Conservation (phyloP, 2,329 filamentous ascomycete genomes). For the Torrubiella hemipterigena region DNA sequence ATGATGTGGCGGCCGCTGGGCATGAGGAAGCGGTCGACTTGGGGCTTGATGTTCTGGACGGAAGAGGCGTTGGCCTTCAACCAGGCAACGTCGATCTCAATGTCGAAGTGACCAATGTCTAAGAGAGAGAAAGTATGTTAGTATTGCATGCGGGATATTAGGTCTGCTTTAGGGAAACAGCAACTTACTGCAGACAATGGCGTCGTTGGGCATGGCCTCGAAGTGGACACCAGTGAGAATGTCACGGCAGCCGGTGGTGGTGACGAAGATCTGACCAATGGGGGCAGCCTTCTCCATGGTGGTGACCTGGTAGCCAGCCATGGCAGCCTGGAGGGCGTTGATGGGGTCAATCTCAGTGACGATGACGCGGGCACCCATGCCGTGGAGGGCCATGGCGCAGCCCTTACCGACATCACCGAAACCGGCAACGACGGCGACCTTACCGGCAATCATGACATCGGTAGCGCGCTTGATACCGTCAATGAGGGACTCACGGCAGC, state of each 20-base stretch:
- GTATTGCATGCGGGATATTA: conserved; percentile 4
- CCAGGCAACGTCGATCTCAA: conserved; percentile 99
- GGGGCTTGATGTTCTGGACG: conserved; percentile 98
- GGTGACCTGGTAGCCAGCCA: conserved; percentile 91
- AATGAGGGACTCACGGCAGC: conserved; percentile 95
- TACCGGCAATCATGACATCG: conserved; percentile 99
- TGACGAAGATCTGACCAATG: conserved; percentile 94
- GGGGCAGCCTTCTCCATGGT: conserved; percentile 95
- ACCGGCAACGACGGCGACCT: conserved; percentile 94
- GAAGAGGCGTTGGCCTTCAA: conserved; percentile 92
- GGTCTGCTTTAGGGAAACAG: too few relatives aligned
- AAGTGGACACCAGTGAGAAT: conserved; percentile 90
- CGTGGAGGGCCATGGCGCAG: conserved; percentile 87
- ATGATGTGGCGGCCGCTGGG: conserved; percentile 92
- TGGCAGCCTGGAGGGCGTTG: conserved; percentile 97
- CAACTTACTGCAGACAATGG: conserved; percentile 99
- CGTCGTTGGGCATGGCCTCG: conserved; percentile 90
- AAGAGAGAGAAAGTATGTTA: too few relatives aligned
- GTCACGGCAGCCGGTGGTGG: conserved; percentile 97
- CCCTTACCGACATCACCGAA: conserved; percentile 99
- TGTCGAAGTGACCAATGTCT: conserved; percentile 99
- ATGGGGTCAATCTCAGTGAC: conserved; percentile 98
- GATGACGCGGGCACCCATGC: conserved; percentile 94
- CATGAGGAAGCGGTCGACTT: conserved; percentile 97
- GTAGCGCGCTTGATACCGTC: conserved; percentile 99